Conservation (phyloP, 768 basidiomycete genomes). For the Pleurotus tuber-regium region DNA sequence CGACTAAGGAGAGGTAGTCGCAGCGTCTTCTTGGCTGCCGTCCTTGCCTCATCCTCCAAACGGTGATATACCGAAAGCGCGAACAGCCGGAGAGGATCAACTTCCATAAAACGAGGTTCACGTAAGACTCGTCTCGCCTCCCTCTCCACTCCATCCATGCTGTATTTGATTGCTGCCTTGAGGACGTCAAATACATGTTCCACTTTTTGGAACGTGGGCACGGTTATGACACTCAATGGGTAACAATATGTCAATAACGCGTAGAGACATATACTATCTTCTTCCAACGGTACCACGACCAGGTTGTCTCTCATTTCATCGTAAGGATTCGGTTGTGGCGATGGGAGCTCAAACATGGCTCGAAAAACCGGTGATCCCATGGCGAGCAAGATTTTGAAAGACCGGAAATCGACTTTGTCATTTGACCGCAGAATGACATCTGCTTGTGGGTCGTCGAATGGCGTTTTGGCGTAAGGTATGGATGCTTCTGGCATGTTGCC, state of each 20-base stretch:
- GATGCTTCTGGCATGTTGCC: too few relatives aligned
- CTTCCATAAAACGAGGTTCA: conserved; percentile 31
- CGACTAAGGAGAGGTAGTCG: conserved; percentile 24
- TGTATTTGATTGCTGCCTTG: conserved; percentile 48
- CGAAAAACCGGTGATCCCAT: conserved; percentile 58
- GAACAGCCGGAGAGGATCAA: conserved; percentile 39
- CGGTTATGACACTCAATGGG: conserved; percentile 35
- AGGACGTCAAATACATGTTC: conserved; percentile 39
- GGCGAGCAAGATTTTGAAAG: conserved; percentile 52
- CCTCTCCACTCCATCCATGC: conserved; percentile 43
- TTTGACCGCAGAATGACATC: conserved; percentile 56
- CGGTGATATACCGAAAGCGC: conserved; percentile 40
- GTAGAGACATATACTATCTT: conserved; percentile 37
- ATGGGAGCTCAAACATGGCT: conserved; percentile 51
- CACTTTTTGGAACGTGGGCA: conserved; percentile 31
- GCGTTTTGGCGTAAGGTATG: conserved; percentile 15
- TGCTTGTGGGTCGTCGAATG: conserved; percentile 48
- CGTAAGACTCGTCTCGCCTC: conserved; percentile 27
- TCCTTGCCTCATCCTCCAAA: conserved; percentile 31
- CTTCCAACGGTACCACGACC: conserved; percentile 45
- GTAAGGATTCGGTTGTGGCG: conserved; percentile 27
- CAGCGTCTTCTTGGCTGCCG: conserved; percentile 33
- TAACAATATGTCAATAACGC: conserved; percentile 46
- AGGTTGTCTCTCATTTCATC: conserved; percentile 30
- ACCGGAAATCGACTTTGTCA: conserved; percentile 50